Base-by-base conservation (phyloP, 306 rosid genomes). In the Oxytropis ochrocephala region DNA sequence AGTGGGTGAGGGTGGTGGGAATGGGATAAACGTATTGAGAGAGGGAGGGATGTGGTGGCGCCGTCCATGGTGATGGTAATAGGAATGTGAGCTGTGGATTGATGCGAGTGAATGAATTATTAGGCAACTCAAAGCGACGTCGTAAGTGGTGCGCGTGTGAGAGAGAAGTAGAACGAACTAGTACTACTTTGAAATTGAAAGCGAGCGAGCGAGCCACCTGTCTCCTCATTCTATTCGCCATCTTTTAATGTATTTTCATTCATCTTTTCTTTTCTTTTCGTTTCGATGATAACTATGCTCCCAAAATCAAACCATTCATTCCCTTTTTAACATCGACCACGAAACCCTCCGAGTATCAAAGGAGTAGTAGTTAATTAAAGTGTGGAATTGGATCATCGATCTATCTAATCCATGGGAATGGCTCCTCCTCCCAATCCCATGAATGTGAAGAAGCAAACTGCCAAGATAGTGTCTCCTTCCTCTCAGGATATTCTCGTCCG, bases 401-500 rank as follows among this genome's bases (percentile, higher is more conserved):
- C 43, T 38, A 33, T 38, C 43, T 38, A 36, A 38, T 38, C 43
- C 0, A n/a, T 13, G 5, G 43, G 6, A 1, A 76, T 86, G 90
- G 85, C 87, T 62, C 77, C 29, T 62, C 77, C 29, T 24, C 29
- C 77, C 0, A 65, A 65, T 55, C 89, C 95, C 2, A 58, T 87
- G 55, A 87, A 78, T 0, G 59, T 84, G 29, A 78, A 82, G 68
- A 90, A 87, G 72, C 86, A 82, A 13, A 51, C 96, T 9, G 8
- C 86, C 0, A 63, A 21, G 7, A 35, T 59, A 39, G 7, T 43
- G 2, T 44, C 80, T 11, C 11, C 81, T 2, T 60, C 87, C 0
- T 78, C 84, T 2, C 90, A 87, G 46, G 97, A 92, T 8, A 60
- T 85, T 62, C 85, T 92, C 1, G 88, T 85, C 14, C 95, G 96